These are phyloP conservation scores for Cercospora zeina DNA, from an alignment of 2,329 filamentous ascomycete genomes.

Conservation along the genomic window DNA sequence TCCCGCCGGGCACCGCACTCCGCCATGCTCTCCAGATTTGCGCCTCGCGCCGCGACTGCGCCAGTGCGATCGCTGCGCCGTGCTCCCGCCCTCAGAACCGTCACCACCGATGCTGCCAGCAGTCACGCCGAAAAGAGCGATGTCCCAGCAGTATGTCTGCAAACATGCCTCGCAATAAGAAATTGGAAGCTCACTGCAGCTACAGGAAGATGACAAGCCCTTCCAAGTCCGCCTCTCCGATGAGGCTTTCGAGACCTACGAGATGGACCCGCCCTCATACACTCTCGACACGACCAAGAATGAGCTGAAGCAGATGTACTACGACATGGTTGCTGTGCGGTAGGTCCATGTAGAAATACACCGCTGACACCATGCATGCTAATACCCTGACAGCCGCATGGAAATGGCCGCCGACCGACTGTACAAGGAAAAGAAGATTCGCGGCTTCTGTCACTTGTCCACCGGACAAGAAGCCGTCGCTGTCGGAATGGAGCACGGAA, in stretches of 20 bases:
- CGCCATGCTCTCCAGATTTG: conserved; percentile 43
- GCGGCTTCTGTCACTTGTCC: conserved; percentile 98
- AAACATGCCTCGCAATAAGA: not conserved
- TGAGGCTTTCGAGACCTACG: conserved; percentile 99
- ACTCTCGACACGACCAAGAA: conserved; percentile 93
- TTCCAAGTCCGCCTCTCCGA: conserved; percentile 92
- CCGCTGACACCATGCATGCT: conserved; percentile 1
- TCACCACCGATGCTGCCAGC: conserved; percentile 94
- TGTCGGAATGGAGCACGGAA: conserved; percentile 93
- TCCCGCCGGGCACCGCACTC: conserved; percentile 13
- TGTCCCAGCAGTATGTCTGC: conserved; percentile 61
- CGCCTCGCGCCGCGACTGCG: conserved; percentile 41
- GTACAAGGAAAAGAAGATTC: conserved; percentile 99
- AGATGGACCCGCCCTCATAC: conserved; percentile 94
- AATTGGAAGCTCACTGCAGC: conserved; percentile 12
- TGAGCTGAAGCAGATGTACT: conserved; percentile 98
- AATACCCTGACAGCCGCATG: conserved; percentile 72
- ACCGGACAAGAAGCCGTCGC: conserved; percentile 97
- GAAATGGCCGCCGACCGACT: conserved; percentile 98
- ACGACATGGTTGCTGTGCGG: conserved; percentile 93
- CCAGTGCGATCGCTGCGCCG: conserved; percentile 37
- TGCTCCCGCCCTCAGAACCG: conserved; percentile 60
- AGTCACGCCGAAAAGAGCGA: conserved; percentile 80
- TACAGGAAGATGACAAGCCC: conserved; percentile 85
- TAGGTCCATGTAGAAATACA: conserved; percentile 51